Base-by-base conservation (phyloP, 2,329 filamentous ascomycete genomes). In the Xylaria sp. region DNA sequence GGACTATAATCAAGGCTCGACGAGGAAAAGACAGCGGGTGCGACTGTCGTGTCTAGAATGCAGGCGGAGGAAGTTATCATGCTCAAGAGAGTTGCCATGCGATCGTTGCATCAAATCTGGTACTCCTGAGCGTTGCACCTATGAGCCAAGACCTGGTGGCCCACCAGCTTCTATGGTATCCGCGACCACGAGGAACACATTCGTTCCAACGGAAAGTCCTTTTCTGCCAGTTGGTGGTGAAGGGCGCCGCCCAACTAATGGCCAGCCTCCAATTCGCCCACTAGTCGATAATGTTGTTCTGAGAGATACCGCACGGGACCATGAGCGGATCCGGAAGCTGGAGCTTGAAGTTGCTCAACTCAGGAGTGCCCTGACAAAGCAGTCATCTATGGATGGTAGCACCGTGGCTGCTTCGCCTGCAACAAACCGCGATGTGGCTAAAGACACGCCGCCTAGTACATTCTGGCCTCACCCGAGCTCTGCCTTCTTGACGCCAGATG, bases 31-130 rank as follows among this genome's bases (percentile, higher is more conserved):
- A 33, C 85, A 87, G 77, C 80, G 85, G 38, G 83, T 87, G 47
- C 79, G 85, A 15, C 79, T 88, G 45, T 86, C 84, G 50, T 88
- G 85, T 66, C 79, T 87, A 43, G 85, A 87, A 69, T 88, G 85
- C 68, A 83, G 85, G 43, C 80, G 85, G 57, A 79, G 85, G 58
- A 88, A 88, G 77, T 78, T 87, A 38, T 87, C 84, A 25, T 88
- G 85, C 72, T 86, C 87, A 74, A 79, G 85, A 63, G 85, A 85
- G 71, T 81, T 87, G 68, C 85, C 85, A 23, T 88, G 85, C 71
- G 84, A 87, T 73, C 82, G 85, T 49, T 88, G 85, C 74, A 80
- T 87, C 74, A 87, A 87, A 75, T 87, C 84, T 63, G 84, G 84
- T 69, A 87, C 84, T 28, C 81, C 84, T 19, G 85, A 87, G 54